Conservation (phyloP, 164 flowering plant species). For the Dillenia suffruticosa region DNA sequence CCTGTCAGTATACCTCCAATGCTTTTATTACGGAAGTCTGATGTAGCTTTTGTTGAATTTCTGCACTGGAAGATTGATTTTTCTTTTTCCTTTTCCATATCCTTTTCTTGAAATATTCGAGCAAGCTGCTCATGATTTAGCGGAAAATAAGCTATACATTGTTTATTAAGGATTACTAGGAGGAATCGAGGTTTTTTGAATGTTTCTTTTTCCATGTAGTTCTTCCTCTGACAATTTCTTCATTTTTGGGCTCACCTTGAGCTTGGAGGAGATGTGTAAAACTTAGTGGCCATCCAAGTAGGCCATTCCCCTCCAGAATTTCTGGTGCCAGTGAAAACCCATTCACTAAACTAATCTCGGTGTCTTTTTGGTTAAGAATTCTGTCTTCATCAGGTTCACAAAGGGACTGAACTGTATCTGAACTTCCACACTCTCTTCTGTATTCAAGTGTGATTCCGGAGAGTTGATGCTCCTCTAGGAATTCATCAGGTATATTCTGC, state of each 20-base stretch:
- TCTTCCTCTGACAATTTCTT: conserved; percentile 59
- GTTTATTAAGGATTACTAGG: background rate
- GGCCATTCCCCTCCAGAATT: conserved; percentile 29
- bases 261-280: conserved; percentile 54
- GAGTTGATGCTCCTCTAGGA: conserved; percentile 51
- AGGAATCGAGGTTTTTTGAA: conserved; percentile 14
- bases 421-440: conserved; percentile 60
- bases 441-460: conserved; percentile 49
- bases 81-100: no score
- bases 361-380: conserved; percentile 8
- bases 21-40: no score
- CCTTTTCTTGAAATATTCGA: no score
- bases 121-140: no score
- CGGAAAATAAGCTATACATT: no score
- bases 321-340: conserved; percentile 30
- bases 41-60: no score
- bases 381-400: conserved; percentile 48
- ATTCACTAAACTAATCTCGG: conserved; percentile 13
- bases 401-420: conserved; percentile 56
- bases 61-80: no score
- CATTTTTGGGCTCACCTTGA: conserved; percentile 33
- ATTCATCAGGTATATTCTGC: conserved; percentile 51
- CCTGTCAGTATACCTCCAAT: no score
- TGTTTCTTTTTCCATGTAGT: conserved; percentile 52
- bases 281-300: conserved; percentile 23